Conservation (phyloP, 306 rosid species). For the Gastrolobium bilobum region DNA sequence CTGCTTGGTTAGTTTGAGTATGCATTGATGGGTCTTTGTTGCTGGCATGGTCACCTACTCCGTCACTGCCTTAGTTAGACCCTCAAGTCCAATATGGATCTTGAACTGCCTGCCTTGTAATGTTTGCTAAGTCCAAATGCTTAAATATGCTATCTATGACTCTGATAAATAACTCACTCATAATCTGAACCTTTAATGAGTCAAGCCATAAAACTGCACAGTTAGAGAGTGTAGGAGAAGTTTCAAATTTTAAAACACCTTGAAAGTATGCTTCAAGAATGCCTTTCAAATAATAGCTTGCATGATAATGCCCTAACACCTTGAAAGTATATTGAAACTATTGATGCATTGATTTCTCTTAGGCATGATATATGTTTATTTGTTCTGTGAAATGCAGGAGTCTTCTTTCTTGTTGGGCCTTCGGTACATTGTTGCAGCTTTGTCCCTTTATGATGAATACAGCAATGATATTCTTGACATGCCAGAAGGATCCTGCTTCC, state of each 20-base stretch:
- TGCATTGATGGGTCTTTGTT: no score
- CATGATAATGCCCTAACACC: no score
- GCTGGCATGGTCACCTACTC: background rate
- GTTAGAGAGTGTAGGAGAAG: no score
- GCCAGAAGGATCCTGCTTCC: slow-evolving; percentile 90
- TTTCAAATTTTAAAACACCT: no score
- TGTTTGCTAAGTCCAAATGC: background rate
- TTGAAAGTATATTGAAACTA: slow-evolving; percentile 19
- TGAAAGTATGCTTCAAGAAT: no score
- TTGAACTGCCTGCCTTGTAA: background rate
- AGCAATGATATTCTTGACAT: slow-evolving; percentile 89
- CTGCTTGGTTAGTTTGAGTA: no score
- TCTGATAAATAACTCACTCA: background rate
- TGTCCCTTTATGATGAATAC: slow-evolving; percentile 89
- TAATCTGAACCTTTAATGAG: background rate
- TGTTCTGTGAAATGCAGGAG: slow-evolving; percentile 70
- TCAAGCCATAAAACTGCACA: no score
- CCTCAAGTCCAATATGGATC: slow-evolving; percentile 1
- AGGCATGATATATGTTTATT: slow-evolving; percentile 16
- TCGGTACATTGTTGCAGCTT: slow-evolving; percentile 69
- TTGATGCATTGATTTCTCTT: background rate
- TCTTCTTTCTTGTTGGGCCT: slow-evolving; percentile 80
- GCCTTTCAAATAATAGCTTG: no score
- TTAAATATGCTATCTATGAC: background rate
- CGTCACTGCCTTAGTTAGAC: background rate